These are phyloP conservation scores for Scorias spongiosa DNA, from an alignment of 2,329 filamentous ascomycete species.

Conservation along the genomic window DNA sequence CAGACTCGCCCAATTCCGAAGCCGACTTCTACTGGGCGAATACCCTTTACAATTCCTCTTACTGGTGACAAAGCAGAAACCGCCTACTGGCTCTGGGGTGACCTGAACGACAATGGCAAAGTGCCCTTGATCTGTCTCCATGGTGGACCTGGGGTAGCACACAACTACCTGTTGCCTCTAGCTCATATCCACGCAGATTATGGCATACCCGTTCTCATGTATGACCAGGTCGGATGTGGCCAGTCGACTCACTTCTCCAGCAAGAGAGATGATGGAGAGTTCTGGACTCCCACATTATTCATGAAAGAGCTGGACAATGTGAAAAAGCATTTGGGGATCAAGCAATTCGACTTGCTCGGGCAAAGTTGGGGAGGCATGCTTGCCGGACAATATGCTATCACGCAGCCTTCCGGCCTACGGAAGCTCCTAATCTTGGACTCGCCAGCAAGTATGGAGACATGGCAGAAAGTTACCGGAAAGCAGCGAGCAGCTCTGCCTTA, in stretches of 20 bases:
- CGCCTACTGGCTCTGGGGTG: conserved; percentile 26
- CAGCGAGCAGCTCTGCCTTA: conserved; percentile 15
- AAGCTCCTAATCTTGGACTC: conserved; percentile 23
- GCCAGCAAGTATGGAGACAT: conserved; percentile 15
- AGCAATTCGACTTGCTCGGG: conserved; percentile 30
- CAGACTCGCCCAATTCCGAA: conserved; percentile 11
- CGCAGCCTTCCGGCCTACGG: conserved; percentile 21
- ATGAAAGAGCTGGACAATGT: conserved; percentile 36
- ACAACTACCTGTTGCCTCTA: conserved; percentile 23
- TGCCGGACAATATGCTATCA: conserved; percentile 27
- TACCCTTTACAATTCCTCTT: conserved; percentile 18
- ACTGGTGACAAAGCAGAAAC: conserved; percentile 24
- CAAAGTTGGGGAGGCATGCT: conserved; percentile 42
- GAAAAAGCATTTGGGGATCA: conserved; percentile 26
- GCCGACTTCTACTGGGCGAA: conserved; percentile 13
- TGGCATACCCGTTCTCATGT: conserved; percentile 34
- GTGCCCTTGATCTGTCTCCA: conserved; percentile 26
- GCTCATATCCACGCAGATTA: conserved; percentile 20
- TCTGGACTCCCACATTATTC: conserved; percentile 37
- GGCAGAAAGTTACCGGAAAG: conserved; percentile 14
- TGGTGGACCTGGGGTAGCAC: conserved; percentile 32
- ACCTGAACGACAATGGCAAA: conserved; percentile 12
- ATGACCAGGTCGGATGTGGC: conserved; percentile 40
- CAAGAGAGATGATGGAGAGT: conserved; percentile 28
- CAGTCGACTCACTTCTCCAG: conserved; percentile 33